Base-by-base conservation (phyloP, 306 rosid genomes). In the Casuarina cunninghamiana region DNA sequence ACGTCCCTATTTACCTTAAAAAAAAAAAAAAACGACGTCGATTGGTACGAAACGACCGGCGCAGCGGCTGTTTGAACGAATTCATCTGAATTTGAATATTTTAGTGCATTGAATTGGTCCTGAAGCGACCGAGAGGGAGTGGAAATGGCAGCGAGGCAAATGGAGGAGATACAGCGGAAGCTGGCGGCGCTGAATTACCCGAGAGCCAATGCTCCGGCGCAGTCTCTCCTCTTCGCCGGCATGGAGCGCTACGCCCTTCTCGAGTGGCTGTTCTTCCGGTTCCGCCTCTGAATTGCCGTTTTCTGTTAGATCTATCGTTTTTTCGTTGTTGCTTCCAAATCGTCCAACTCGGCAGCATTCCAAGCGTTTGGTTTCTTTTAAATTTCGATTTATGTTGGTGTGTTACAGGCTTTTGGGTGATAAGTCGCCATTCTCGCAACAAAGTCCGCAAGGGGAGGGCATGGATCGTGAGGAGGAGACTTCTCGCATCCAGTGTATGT, bases 201-300 rank as follows among this genome's bases (percentile, higher is more conserved):
- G 0, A 85, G 97, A 87, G 97, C 98, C 75, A 89, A 87, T 87
- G 97, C 97, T 6, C 93, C 97, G 75, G 97, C 97, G 0, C 98
- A 92, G 87, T 94, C 98, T 35, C 95, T 92, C 55, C 88, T 94
- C 39, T 94, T 94, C 74, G 97, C 97, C 32, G 97, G 98, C 82
- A 92, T 94, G 98, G 97, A 94, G 78, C 97, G 97, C 83, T 94
- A 94, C 42, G 94, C 98, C 46, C 94, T 94, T 74, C 89, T 90
- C 38, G 98, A 94, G 82, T 92, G 98, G 98, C 98, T 94, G 75
- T 94, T 94, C 94, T 94, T 92, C 88, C 88, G 90, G 97, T 93
- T 26, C 32, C 1, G 32, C 65, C 62, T n/a, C 61, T 0, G 5
- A 81, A 62, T 32, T 53, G 5, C 43, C n/a, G 51, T 57, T 13